Conservation (phyloP, 352 stramenopile species). For the Phytopythium vexans region DNA sequence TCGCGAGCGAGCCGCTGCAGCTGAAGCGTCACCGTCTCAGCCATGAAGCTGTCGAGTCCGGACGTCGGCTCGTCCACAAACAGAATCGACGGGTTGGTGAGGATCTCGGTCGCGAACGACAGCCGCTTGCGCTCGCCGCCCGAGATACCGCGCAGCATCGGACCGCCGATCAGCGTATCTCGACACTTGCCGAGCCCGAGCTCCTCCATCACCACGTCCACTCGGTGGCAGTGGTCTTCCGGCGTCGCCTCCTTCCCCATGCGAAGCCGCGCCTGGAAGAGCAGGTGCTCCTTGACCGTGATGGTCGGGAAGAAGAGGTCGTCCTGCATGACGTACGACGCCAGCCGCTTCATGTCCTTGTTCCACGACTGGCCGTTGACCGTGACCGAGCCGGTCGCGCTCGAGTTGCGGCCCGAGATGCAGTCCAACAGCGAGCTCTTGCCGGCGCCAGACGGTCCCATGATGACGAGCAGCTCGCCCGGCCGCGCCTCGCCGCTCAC, state of each 20-base stretch:
- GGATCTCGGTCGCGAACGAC: slow-evolving; percentile 70
- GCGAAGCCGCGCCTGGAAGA: slow-evolving; percentile 75
- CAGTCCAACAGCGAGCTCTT: slow-evolving; percentile 59
- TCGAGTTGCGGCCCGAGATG: slow-evolving; percentile 35
- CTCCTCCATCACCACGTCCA: slow-evolving; percentile 42
- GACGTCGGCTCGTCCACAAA: slow-evolving; percentile 78
- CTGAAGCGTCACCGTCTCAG: slow-evolving; percentile 34
- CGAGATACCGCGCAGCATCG: slow-evolving; percentile 41
- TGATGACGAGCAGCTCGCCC: slow-evolving; percentile 49
- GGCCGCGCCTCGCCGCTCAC: slow-evolving; percentile 37
- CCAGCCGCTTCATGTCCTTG: slow-evolving; percentile 25
- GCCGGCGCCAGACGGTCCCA: slow-evolving; percentile 52
- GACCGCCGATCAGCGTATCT: slow-evolving; percentile 43
- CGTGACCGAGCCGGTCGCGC: slow-evolving; percentile 21
- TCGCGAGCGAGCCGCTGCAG: slow-evolving; percentile 61
- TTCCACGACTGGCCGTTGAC: slow-evolving; percentile 41
- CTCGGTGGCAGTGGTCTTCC: slow-evolving; percentile 20
- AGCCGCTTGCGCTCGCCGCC: slow-evolving; percentile 76
- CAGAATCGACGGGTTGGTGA: slow-evolving; percentile 60
- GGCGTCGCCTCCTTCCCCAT: slow-evolving; percentile 34
- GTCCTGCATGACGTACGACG: slow-evolving; percentile 88
- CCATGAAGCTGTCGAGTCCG: slow-evolving; percentile 45
- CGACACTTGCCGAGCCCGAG: slow-evolving; percentile 37
- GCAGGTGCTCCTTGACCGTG: slow-evolving; percentile 73
- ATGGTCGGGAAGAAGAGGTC: slow-evolving; percentile 89